phyloP scores from a whole-genome alignment of 2,329 filamentous ascomycete genomes.

The Dactylellina parvicollis region DNA sequence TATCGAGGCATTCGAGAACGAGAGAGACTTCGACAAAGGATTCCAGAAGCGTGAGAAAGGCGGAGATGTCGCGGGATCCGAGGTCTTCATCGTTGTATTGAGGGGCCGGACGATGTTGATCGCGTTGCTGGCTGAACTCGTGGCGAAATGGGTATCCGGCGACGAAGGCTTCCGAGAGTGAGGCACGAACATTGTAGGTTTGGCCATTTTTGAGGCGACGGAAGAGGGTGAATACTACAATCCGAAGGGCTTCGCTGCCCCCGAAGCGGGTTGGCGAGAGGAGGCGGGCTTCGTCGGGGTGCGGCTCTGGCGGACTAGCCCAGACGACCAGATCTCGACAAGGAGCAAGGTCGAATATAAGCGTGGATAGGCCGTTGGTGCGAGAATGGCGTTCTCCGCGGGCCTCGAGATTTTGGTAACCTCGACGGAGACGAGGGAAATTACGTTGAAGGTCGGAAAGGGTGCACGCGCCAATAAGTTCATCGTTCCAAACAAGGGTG shows the following conservation, averaged over 20 bases:
- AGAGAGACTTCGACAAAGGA: slow-evolving; percentile 47
- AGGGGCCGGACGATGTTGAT: slow-evolving; percentile 10
- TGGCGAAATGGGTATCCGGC: slow-evolving; percentile 40
- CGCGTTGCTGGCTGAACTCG: slow-evolving; percentile 32
- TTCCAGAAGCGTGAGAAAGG: slow-evolving; percentile 40
- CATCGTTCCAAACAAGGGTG: slow-evolving; percentile 47
- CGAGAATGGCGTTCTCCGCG: slow-evolving; percentile 43
- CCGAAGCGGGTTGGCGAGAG: slow-evolving; percentile 41
- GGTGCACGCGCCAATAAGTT: slow-evolving; percentile 36
- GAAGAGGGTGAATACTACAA: slow-evolving; percentile 45
- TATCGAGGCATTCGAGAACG: slow-evolving; percentile 39
- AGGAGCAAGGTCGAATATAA: slow-evolving; percentile 45
- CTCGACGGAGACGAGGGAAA: slow-evolving; percentile 41
- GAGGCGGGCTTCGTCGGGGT: slow-evolving; percentile 25
- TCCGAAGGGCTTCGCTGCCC: slow-evolving; percentile 36
- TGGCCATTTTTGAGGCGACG: slow-evolving; percentile 44
- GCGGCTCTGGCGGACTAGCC: slow-evolving; percentile 29
- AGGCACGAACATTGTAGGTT: slow-evolving; percentile 35
- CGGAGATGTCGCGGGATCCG: slow-evolving; percentile 46
- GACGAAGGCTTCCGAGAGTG: slow-evolving; percentile 32
- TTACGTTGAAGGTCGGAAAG: slow-evolving; percentile 40
- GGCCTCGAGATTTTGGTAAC: slow-evolving; percentile 43
- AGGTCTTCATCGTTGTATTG: slow-evolving; percentile 40
- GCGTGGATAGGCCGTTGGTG: slow-evolving; percentile 18
- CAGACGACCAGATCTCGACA: slow-evolving; percentile 36